Evolutionary conservation across 768 basidiomycete species (phyloP), one percentile per base, ranked within the genome.

Genomic region (Amanita molliuscula): DNA sequence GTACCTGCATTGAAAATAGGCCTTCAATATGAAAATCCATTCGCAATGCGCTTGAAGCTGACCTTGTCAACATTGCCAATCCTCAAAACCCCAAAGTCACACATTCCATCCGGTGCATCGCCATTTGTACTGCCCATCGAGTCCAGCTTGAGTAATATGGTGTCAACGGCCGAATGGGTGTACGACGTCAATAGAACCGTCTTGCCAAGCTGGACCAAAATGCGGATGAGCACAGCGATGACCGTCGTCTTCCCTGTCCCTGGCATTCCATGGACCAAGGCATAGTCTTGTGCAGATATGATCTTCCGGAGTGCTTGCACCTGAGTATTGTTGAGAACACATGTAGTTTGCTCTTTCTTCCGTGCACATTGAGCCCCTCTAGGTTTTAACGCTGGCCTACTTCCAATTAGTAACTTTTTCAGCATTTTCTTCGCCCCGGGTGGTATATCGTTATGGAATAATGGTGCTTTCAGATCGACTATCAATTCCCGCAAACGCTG

Each of bases 221-320:
- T 76, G 58, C 79, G 76, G 60, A 98, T 93, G 42, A 96, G 76
- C 28, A 88, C 83, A 1, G 88, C 90, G 53, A 96, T 87, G 3
- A 96, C 87, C 1, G 92, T 94, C 37, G 95, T 96, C 67, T 99
- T 99, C 6, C 96, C 95, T 3, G 95, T 98, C 0, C 96, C 96
- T 6, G 96, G 96, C 96, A 98, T 97, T 13, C 96, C 96, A 5
- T 98, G 72, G 25, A 99, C 78, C 50, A 98, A 68, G 1, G 94
- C 85, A 61, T 97, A 99, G 63, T 99, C 93, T 51, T 78, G 70
- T 2, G 96, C 91, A 5, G 73, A 67, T 21, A 98, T 62, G 2
- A 85, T 88, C 57, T 81, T 86, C 21, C 67, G 64, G 62, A 95
- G 74, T 1, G 94, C 95, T 6, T 63, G 62, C 56, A 58, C 67